Percentiles rank a stretch among this genome's conserved stretches.
Conservation (phyloP, 2,329 filamentous ascomycete species). For the Gaeumannomyces tritici region DNA sequence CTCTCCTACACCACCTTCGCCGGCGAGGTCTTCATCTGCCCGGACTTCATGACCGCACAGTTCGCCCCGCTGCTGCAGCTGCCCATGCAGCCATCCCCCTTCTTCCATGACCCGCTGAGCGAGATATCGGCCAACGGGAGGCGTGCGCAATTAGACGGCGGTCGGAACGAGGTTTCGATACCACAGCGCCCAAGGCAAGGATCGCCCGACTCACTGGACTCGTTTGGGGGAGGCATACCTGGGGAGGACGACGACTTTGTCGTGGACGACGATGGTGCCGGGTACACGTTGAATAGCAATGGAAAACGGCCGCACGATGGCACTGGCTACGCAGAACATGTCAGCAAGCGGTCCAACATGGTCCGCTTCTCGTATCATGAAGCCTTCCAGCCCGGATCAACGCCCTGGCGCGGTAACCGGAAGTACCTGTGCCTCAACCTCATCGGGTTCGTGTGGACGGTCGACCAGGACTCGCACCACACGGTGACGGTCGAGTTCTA, state of each 20-base stretch:
- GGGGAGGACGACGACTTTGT: slow-evolving; percentile 71
- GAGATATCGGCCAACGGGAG: slow-evolving; percentile 58
- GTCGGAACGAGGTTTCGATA: slow-evolving; percentile 12
- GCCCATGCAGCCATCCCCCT: slow-evolving; percentile 64
- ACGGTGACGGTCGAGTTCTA: slow-evolving; percentile 98
- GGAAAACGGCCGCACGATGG: slow-evolving; percentile 43
- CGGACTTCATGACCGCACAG: slow-evolving; percentile 54
- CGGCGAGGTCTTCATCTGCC: slow-evolving; percentile 87
- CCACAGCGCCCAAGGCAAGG: slow-evolving; percentile 34
- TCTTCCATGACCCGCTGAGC: slow-evolving; percentile 69
- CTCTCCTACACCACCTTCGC: slow-evolving; percentile 87
- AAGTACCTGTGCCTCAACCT: slow-evolving; percentile 91
- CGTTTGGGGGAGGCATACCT: slow-evolving; percentile 52
- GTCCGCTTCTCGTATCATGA: slow-evolving; percentile 62
- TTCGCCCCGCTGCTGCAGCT: slow-evolving; percentile 47
- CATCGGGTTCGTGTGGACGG: slow-evolving; percentile 92
- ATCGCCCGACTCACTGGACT: slow-evolving; percentile 71
- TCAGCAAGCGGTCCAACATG: slow-evolving; percentile 40
- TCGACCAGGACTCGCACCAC: slow-evolving; percentile 86
- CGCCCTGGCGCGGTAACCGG: slow-evolving; percentile 89
- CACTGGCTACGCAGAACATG: slow-evolving; percentile 35
- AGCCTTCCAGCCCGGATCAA: slow-evolving; percentile 87
- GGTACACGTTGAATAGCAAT: slow-evolving; percentile 56
- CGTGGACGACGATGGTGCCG: slow-evolving; percentile 88
- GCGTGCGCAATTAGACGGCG: slow-evolving; percentile 38